These are phyloP conservation scores for Torulaspora indica DNA, from an alignment of 805 yeast species.

Conservation along the genomic window DNA sequence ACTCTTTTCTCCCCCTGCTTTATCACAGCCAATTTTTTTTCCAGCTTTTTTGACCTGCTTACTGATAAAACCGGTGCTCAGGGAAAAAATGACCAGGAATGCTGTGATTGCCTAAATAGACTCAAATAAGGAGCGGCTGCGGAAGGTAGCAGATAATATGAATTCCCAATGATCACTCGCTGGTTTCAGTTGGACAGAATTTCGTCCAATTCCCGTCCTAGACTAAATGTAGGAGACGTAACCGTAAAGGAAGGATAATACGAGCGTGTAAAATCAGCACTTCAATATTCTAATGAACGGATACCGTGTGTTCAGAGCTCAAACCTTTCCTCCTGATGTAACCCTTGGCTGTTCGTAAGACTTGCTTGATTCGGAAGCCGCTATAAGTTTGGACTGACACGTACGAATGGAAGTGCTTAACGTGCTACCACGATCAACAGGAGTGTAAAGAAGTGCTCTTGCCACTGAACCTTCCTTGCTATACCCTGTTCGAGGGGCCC, in stretches of 20 bases:
- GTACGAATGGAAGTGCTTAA: neutral
- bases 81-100: slow-evolving; percentile 2
- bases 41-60: slow-evolving; percentile 1
- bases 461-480: neutral
- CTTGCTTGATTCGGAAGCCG: no score
- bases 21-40: slow-evolving; percentile 2
- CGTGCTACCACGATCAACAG: neutral
- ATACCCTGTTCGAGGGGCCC: neutral
- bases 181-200: no score
- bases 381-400: no score
- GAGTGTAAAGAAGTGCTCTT: neutral
- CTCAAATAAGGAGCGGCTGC: neutral
- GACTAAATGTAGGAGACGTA: neutral
- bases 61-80: neutral
- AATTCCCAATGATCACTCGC: no score
- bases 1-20: neutral
- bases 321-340: neutral
- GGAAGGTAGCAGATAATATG: no score
- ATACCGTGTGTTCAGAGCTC: neutral
- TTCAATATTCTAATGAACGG: neutral
- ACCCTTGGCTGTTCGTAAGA: neutral
- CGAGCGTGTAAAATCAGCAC: neutral
- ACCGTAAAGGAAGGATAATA: neutral
- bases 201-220: neutral
- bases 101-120: slow-evolving; percentile 2